These are phyloP conservation scores for Paradendryphiella salina DNA, from an alignment of 2,329 filamentous ascomycete species.

Conservation along the genomic window DNA sequence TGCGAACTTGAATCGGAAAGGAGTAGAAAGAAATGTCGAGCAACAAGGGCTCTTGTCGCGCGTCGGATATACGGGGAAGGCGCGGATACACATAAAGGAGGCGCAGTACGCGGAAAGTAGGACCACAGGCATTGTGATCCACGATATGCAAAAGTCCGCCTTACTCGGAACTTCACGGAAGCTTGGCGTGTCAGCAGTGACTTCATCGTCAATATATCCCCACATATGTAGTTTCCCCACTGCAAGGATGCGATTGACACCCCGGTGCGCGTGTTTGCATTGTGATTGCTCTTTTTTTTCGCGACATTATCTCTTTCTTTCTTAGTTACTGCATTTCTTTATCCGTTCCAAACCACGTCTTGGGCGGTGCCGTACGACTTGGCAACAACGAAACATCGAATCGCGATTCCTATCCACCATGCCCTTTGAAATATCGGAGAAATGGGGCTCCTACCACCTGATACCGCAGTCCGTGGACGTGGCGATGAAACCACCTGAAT, in stretches of 20 bases:
- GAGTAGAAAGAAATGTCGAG: not conserved
- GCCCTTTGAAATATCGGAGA: slow-evolving; percentile 38
- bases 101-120: not conserved
- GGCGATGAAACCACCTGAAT: slow-evolving; percentile 44
- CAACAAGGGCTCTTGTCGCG: not conserved
- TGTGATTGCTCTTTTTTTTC: not conserved
- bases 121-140: not conserved
- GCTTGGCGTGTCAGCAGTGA: slow-evolving; percentile 25
- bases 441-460: slow-evolving; percentile 51
- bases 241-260: not conserved
- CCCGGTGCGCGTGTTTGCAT: not conserved
- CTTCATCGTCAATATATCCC: slow-evolving; percentile 1
- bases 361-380: not conserved
- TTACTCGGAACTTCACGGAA: slow-evolving; percentile 28
- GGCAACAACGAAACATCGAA: too few relatives aligned
- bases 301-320: too few relatives aligned
- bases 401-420: slow-evolving; percentile 15
- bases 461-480: slow-evolving; percentile 58
- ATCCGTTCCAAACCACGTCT: not conserved
- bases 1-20: not conserved
- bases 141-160: slow-evolving; percentile 3
- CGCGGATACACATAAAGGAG: not conserved
- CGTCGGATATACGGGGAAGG: not conserved
- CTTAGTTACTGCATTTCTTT: not conserved
- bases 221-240: not conserved